phyloP scores from a whole-genome alignment of 768 basidiomycete species.

The Russula compacta region DNA sequence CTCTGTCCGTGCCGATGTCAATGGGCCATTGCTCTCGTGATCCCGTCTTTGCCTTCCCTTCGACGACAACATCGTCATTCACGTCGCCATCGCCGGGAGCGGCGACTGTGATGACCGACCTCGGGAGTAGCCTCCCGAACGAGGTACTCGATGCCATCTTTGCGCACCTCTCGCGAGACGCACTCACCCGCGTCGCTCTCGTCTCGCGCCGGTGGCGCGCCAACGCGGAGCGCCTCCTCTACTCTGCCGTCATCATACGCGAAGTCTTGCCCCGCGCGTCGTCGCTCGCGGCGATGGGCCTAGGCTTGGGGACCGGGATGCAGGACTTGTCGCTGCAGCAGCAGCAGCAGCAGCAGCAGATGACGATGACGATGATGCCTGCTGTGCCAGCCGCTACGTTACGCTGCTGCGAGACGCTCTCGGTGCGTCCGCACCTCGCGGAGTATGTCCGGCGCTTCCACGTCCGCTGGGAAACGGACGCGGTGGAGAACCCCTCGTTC shows the following conservation, averaged over 20 bases:
- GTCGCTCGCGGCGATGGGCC: slow-evolving; percentile 22
- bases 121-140: slow-evolving; percentile 35
- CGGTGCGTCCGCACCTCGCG: slow-evolving; percentile 36
- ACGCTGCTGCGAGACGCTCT: slow-evolving; percentile 46
- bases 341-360: background rate
- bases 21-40: background rate
- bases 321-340: background rate
- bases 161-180: slow-evolving; percentile 23
- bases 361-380: background rate
- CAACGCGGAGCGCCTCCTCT: slow-evolving; percentile 52
- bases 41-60: background rate
- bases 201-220: slow-evolving; percentile 37
- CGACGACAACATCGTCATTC: background rate
- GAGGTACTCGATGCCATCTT: slow-evolving; percentile 48
- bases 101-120: background rate
- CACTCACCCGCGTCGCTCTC: slow-evolving; percentile 34
- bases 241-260: slow-evolving; percentile 40
- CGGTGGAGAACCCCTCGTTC: slow-evolving; percentile 21
- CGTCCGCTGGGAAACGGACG: slow-evolving; percentile 45
- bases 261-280: slow-evolving; percentile 38
- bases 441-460: slow-evolving; percentile 39
- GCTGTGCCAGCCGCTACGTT: slow-evolving; percentile 31
- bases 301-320: no score
- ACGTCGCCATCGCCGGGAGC: background rate
- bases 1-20: background rate